phyloP scores from a whole-genome alignment of 306 rosid species.

The Nissolia schottii region DNA sequence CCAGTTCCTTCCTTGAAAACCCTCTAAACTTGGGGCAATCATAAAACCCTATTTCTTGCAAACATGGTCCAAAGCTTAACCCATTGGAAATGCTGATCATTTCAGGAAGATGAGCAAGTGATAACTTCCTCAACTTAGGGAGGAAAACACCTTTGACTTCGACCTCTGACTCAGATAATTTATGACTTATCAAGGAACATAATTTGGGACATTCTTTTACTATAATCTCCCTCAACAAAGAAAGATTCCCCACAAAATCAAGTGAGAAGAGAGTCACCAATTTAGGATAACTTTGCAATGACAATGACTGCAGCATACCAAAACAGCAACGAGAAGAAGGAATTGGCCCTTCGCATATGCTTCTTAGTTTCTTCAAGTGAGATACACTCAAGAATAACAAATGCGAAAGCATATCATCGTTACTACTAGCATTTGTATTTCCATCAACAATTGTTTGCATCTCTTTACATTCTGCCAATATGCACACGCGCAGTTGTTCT shows the following conservation, averaged over 20 bases:
- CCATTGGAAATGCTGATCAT: constrained; percentile 13
- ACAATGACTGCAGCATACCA: background rate
- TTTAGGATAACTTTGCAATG: constrained; percentile 22
- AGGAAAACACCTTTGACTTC: background rate
- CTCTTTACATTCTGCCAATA: constrained; percentile 31
- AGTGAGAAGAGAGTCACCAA: background rate
- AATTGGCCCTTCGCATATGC: background rate
- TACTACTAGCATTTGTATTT: background rate
- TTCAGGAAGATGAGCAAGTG: background rate
- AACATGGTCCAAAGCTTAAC: background rate
- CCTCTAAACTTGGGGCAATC: constrained; percentile 9
- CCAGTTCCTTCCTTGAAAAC: background rate
- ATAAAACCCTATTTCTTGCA: constrained; percentile 11
- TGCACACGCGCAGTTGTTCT: background rate
- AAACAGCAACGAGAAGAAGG: background rate
- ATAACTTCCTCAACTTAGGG: background rate
- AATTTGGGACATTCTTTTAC: constrained; percentile 23
- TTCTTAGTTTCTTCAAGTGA: constrained; percentile 29
- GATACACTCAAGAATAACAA: constrained; percentile 1
- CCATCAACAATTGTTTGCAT: constrained; percentile 3
- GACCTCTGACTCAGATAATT: too few relatives aligned
- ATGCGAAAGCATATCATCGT: background rate
- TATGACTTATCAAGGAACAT: background rate
- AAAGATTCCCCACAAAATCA: background rate
- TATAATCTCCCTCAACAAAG: background rate